These are phyloP conservation scores for Metschnikowia rubicola DNA, from an alignment of 805 yeast genomes.

Conservation along the genomic window DNA sequence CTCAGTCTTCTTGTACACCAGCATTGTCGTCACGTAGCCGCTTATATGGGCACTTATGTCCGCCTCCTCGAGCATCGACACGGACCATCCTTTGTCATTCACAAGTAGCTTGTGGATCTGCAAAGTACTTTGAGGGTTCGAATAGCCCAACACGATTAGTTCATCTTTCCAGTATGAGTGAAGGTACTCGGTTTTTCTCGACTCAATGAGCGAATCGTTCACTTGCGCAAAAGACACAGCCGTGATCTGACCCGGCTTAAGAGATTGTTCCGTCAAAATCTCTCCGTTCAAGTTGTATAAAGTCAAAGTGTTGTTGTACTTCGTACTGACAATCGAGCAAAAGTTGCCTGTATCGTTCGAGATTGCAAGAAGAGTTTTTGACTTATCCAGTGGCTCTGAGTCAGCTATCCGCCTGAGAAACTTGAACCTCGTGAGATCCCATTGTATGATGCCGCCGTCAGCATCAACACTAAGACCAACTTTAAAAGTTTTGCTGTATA, in stretches of 20 bases:
- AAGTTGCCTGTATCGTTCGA: constrained; percentile 57
- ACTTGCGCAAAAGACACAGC: constrained; percentile 29
- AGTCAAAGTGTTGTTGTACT: constrained; percentile 21
- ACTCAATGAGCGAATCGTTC: constrained; percentile 27
- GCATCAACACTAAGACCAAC: constrained; percentile 52
- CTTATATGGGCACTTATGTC: constrained; percentile 5
- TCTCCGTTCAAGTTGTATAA: constrained; percentile 57
- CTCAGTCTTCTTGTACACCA: constrained; percentile 26
- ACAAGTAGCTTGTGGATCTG: constrained; percentile 23
- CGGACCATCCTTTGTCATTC: constrained; percentile 13
- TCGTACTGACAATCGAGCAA: constrained; percentile 30
- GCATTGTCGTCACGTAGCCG: constrained; percentile 27
- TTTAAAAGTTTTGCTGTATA: constrained; percentile 51
- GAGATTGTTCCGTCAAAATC: constrained; percentile 23
- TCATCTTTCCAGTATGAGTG: constrained; percentile 41
- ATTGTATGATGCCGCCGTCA: constrained; percentile 52
- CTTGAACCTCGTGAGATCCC: constrained; percentile 60
- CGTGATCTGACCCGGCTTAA: constrained; percentile 20
- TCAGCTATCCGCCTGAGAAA: constrained; percentile 41
- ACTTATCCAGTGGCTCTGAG: constrained; percentile 16
- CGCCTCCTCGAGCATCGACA: constrained; percentile 10
- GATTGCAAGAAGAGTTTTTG: constrained; percentile 37
- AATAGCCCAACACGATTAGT: constrained; percentile 28
- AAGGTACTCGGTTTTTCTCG: constrained; percentile 18
- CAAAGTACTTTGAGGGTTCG: constrained; percentile 14